Conservation (phyloP, 768 basidiomycete species). For the Dioszegia crocea region DNA sequence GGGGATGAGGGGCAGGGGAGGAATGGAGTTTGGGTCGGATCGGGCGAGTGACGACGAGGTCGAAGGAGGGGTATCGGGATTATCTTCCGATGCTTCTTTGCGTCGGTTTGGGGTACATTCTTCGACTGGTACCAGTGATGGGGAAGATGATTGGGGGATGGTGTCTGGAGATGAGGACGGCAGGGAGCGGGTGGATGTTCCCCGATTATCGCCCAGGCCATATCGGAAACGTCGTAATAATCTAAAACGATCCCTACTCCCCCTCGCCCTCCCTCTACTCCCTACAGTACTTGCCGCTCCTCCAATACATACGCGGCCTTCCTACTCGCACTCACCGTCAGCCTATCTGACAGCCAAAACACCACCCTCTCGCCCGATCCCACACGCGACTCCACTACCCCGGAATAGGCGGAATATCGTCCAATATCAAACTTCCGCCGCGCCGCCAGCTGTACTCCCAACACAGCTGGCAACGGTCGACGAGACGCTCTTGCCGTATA, state of each 20-base stretch:
- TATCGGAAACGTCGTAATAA: too few species aligned
- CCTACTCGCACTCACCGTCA: not conserved
- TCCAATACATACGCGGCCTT: not conserved
- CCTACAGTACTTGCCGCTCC: slow-evolving; percentile 9
- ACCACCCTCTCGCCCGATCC: not conserved
- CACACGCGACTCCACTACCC: not conserved
- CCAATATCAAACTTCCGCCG: not conserved
- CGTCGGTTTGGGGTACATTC: too few species aligned
- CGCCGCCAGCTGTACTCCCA: not conserved
- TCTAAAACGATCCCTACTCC: not conserved
- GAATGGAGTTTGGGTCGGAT: not conserved
- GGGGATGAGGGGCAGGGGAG: not conserved
- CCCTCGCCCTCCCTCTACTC: slow-evolving; percentile 1
- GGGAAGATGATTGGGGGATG: too few species aligned
- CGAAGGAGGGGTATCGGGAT: not conserved
- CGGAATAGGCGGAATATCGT: not conserved
- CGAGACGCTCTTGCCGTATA: slow-evolving; percentile 25
- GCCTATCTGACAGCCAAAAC: not conserved
- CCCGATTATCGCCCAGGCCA: too few species aligned
- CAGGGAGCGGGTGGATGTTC: too few species aligned
- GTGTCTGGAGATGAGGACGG: too few species aligned
- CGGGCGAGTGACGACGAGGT: not conserved
- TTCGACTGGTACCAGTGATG: too few species aligned
- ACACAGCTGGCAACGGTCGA: not conserved
- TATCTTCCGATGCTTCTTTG: too few species aligned